A percentile compares a stretch with the other conserved stretches of the same genome.
phyloP scores from a whole-genome alignment of 2,329 filamentous ascomycete genomes.

The Metarhizium rileyi region DNA sequence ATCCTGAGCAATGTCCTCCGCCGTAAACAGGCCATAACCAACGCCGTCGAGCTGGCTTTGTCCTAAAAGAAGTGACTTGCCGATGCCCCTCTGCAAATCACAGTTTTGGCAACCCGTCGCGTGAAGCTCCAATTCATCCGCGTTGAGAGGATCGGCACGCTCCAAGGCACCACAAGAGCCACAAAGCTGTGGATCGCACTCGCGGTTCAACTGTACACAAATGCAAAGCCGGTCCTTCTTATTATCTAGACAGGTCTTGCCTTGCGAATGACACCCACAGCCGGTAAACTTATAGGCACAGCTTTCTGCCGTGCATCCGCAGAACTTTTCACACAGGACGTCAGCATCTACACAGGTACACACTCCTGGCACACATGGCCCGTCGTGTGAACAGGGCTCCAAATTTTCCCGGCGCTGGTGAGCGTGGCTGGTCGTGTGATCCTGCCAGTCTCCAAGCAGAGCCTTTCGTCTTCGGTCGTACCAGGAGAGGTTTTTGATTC shows the following conservation, averaged over 20 bases:
- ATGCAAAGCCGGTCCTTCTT: slow-evolving; percentile 55
- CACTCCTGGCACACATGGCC: slow-evolving; percentile 48
- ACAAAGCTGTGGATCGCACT: slow-evolving; percentile 74
- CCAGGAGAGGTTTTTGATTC: slow-evolving; percentile 39
- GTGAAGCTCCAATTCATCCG: slow-evolving; percentile 46
- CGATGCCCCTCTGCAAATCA: slow-evolving; percentile 55
- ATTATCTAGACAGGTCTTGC: slow-evolving; percentile 47
- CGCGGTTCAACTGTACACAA: slow-evolving; percentile 62
- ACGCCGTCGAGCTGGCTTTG: slow-evolving; percentile 57
- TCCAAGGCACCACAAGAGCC: slow-evolving; percentile 58
- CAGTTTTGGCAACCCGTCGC: slow-evolving; percentile 61
- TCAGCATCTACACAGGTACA: slow-evolving; percentile 54
- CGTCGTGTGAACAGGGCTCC: slow-evolving; percentile 60
- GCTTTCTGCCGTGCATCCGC: slow-evolving; percentile 48
- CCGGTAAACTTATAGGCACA: slow-evolving; percentile 58
- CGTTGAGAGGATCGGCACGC: slow-evolving; percentile 59
- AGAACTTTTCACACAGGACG: slow-evolving; percentile 65
- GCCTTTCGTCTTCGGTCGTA: slow-evolving; percentile 48
- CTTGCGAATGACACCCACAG: slow-evolving; percentile 52
- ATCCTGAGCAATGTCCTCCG: slow-evolving; percentile 54
- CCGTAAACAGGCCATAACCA: slow-evolving; percentile 67
- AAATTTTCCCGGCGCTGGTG: slow-evolving; percentile 47
- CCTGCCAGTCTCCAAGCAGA: slow-evolving; percentile 44
- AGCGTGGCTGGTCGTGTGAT: slow-evolving; percentile 43
- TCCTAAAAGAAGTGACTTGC: slow-evolving; percentile 58